A percentile compares a stretch with the other conserved stretches of the same genome.
Evolutionary conservation across 176 grass and related monocot species (phyloP).

Genomic region (Poa pratensis): DNA sequence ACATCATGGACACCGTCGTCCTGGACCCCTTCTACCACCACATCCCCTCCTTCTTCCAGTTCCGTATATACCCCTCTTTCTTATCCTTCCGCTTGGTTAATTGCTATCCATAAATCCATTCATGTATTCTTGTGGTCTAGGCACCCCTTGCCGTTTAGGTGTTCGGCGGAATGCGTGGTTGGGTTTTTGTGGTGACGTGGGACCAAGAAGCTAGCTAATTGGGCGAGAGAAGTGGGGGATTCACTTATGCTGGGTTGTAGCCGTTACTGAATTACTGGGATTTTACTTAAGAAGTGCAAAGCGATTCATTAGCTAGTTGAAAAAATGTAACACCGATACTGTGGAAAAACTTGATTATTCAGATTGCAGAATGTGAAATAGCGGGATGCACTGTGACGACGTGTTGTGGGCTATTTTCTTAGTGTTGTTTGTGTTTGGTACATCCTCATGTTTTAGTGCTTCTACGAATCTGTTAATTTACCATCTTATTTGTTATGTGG

Average conservation of each 20-base stretch:
- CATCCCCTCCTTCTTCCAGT: slow-evolving; percentile 90
- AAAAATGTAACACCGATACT: background rate
- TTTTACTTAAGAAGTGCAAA: background rate
- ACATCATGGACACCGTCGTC: slow-evolving; percentile 95
- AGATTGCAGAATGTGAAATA: background rate
- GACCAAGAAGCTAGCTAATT: background rate
- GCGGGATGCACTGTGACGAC: background rate
- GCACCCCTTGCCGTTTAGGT: background rate
- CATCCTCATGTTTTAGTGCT: background rate
- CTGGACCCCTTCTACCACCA: slow-evolving; percentile 91
- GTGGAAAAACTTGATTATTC: background rate
- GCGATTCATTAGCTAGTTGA: background rate
- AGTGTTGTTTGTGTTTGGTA: background rate
- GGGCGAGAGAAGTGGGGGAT: background rate
- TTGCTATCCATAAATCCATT: background rate
- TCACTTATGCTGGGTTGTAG: background rate
- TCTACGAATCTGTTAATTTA: background rate
- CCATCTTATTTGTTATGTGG: background rate
- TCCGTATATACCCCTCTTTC: slow-evolving; percentile 7
- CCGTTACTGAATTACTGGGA: background rate
- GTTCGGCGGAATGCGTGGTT: slow-evolving; percentile 36
- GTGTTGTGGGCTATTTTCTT: background rate
- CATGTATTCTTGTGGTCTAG: background rate
- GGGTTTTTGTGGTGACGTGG: background rate
- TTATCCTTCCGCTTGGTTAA: background rate